phyloP scores from a whole-genome alignment of 108 stramenopile genomes.

The Stephanodiscus triporus region DNA sequence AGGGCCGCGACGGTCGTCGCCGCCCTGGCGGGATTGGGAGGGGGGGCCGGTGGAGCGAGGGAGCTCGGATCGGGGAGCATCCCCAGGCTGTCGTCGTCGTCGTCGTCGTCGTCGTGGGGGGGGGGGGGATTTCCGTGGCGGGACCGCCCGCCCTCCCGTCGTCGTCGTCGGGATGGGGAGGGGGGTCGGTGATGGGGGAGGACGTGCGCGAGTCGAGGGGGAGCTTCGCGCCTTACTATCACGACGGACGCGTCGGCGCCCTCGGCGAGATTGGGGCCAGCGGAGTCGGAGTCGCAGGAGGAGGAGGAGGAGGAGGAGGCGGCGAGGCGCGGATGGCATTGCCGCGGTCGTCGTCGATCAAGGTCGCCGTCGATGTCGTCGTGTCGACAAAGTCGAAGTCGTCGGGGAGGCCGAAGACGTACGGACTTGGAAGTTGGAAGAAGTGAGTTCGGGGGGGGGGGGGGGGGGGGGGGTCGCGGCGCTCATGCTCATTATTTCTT shows the following conservation, averaged over 20 bases:
- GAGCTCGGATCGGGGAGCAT: neutral
- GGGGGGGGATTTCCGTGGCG: neutral
- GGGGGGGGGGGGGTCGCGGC: too few species aligned
- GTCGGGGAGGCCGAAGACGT: too few species aligned
- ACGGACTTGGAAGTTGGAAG: too few species aligned
- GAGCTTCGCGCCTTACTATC: slow-evolving; percentile 2
- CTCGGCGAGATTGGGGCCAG: neutral
- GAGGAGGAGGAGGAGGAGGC: too few species aligned
- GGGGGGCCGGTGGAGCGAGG: neutral
- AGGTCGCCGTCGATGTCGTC: too few species aligned
- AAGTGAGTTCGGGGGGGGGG: too few species aligned
- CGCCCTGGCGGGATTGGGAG: slow-evolving; percentile 31
- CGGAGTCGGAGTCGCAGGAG: neutral
- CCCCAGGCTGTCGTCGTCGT: neutral
- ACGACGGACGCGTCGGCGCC: slow-evolving; percentile 11
- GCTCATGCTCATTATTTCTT: too few species aligned
- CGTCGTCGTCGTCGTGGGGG: neutral
- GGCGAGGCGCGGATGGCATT: too few species aligned
- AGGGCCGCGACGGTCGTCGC: slow-evolving; percentile 25
- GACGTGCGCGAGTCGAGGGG: slow-evolving; percentile 5
- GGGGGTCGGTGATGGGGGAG: neutral
- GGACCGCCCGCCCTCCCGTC: neutral
- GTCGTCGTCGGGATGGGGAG: neutral
- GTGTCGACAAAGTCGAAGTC: too few species aligned
- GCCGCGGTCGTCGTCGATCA: too few species aligned